These are phyloP conservation scores for Lentinula aciculospora DNA, from an alignment of 768 basidiomycete species.

Conservation along the genomic window DNA sequence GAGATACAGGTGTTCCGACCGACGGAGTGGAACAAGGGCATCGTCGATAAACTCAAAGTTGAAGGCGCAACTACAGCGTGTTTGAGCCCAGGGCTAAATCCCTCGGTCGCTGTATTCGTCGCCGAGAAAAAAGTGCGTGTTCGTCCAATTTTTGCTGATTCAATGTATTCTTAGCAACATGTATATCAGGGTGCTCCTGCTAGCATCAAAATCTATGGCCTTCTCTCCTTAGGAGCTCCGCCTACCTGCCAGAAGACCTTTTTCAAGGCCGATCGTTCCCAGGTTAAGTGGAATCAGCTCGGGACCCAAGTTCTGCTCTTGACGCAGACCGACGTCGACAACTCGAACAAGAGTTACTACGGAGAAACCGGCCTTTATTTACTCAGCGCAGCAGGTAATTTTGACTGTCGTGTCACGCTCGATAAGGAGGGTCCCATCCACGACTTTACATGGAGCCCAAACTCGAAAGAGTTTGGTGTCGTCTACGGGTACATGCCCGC, in stretches of 20 bases:
- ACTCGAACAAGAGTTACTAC: conserved; percentile 96
- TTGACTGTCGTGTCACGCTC: conserved; percentile 81
- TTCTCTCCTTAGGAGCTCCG: conserved; percentile 49
- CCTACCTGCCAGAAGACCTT: conserved; percentile 89
- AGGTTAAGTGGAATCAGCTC: conserved; percentile 94
- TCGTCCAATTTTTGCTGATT: background rate
- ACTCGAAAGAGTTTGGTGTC: conserved; percentile 94
- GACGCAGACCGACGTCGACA: conserved; percentile 96
- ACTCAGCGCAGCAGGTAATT: conserved; percentile 87
- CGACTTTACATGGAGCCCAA: conserved; percentile 94
- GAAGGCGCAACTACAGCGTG: conserved; percentile 77
- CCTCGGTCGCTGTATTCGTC: conserved; percentile 86
- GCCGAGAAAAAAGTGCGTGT: conserved; percentile 82
- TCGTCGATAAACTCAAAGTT: conserved; percentile 76
- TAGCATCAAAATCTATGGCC: conserved; percentile 76
- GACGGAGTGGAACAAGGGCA: conserved; percentile 71
- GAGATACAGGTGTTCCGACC: conserved; percentile 86
- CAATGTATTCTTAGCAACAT: background rate
- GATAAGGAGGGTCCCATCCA: conserved; percentile 98
- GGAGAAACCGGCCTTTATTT: conserved; percentile 96
- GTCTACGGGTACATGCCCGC: conserved; percentile 98
- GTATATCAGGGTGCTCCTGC: conserved; percentile 73
- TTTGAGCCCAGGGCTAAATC: conserved; percentile 81
- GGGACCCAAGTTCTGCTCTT: conserved; percentile 90
- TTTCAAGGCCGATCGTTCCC: conserved; percentile 90